Base-by-base conservation (phyloP, 1,284 basidiomycete species). In the Leccinum pachyderme region DNA sequence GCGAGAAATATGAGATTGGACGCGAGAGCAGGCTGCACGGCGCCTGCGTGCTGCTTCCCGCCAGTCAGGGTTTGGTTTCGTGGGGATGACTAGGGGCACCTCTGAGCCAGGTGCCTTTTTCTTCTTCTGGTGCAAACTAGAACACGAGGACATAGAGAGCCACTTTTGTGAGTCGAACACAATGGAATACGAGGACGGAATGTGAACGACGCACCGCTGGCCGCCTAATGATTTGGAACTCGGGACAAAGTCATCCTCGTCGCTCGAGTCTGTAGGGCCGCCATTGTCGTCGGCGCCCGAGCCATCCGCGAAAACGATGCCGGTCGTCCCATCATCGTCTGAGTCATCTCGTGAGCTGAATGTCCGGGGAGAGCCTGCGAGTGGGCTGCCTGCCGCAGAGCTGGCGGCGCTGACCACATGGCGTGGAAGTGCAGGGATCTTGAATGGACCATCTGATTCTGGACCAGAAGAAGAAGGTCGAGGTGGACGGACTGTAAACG, bases 21-120 rank as follows among this genome's bases (percentile, higher is more conserved):
- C 8, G 0, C 66, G 61, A 13, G 66, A 35, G 12, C 63, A 69
- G 28, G 53, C 60, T 7, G 68, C 64, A 22, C 73, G 69, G 12
- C 78, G 72, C 71, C 80, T 83, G 47, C 84, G 78, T 11, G 89
- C 89, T 8, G 86, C 72, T 54, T 86, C 86, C 46, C 91, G 78
- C 94, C 95, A 98, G 68, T 97, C 94, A 33, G 83, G 81, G 66
- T 97, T 95, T 60, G 92, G 79, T 43, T 89, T 76, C 0, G 91
- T 77, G 4, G 92, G 86, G 49, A 98, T 97, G 31, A 95, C 83
- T 11, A 96, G 80, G 0, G 89, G 90, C 3, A 77, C 81, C 46
- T 86, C 69, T 27, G 80, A 71, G 37, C 55, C 68, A 0, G 29
- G 13, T 3, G 0, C 24, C 58, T 78, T 80, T 53, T 73, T 77